Evolutionary conservation across 768 basidiomycete genomes (phyloP), one percentile per base, ranked within the genome.

Genomic region (Pleurotus djamor): DNA sequence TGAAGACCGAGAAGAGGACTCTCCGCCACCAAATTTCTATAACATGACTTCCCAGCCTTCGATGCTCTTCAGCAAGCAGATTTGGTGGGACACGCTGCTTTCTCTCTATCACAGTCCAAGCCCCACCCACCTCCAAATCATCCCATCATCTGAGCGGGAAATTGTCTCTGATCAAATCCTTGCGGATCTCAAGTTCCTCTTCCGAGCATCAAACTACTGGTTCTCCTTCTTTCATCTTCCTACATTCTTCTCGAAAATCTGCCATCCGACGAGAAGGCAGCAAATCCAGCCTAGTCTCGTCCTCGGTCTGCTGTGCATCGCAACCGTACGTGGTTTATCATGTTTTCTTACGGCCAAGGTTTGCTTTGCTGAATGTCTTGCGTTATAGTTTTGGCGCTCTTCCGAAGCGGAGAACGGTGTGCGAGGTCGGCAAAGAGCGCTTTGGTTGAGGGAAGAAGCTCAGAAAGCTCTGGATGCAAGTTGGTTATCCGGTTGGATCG

Each of bases 31-130:
- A 62, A 65, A 6, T 58, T 28, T 49, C 44, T 52, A 59, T n/a
- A 69, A 70, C 43, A 82, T 86, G n/a, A 68, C 66, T 5, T 67
- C 74, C 48, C 82, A 85, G 61, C 90, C 90, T 5, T 87, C 88
- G 7, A 72, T 89, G 38, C 78, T 81, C 50, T 90, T 89, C 69
- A 75, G 79, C 14, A 87, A 88, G 52, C 85, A 88, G 73, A 85
- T 83, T 21, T 91, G 91, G 91, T 92, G 88, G 86, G 91, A 91
- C 66, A 83, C 81, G 4, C 76, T 92, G 14, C 71, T 90, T 37
- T 72, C 75, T 43, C 66, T 87, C 33, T 91, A 91, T 68, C 59
- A 71, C 34, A 76, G 76, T 14, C 70, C 74, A 6, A 63, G 67
- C 59, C 65, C 71, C n/a, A 63, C 63, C 32, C 62, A 63, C 59